A percentile compares a stretch with the other conserved stretches of the same genome.
These are phyloP conservation scores for Cladophialophora bantiana DNA, from an alignment of 2,329 filamentous ascomycete species.

Conservation along the genomic window DNA sequence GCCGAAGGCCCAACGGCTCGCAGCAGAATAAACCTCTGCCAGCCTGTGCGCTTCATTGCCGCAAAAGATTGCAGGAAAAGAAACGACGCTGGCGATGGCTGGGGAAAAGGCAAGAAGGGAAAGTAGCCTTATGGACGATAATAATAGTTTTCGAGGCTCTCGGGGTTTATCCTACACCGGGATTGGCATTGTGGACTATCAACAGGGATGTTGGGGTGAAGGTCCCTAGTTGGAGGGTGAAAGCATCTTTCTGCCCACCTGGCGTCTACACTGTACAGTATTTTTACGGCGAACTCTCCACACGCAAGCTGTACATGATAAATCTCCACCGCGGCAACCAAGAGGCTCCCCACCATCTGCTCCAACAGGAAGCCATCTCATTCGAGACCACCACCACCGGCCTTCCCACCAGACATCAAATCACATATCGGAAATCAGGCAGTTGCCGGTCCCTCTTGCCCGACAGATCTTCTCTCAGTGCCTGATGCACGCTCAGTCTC, in stretches of 20 bases:
- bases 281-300: too few relatives aligned
- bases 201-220: too few relatives aligned
- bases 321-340: background rate
- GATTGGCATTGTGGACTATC: too few relatives aligned
- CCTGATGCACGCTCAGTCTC: constrained; percentile 42
- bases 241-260: background rate
- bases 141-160: background rate
- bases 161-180: too few relatives aligned
- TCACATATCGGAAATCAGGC: constrained; percentile 46
- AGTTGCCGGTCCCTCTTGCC: constrained; percentile 48
- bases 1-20: constrained; percentile 4
- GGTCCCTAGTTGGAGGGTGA: background rate
- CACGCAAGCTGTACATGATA: background rate
- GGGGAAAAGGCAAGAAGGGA: background rate
- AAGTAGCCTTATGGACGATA: background rate
- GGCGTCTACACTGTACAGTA: background rate
- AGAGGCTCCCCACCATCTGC: background rate
- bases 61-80: background rate
- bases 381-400: background rate
- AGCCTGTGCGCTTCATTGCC: constrained; percentile 8
- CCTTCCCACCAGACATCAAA: constrained; percentile 31
- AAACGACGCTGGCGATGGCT: background rate
- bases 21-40: constrained; percentile 13
- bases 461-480: constrained; percentile 44
- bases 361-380: background rate